Percentiles rank a stretch among this genome's conserved stretches.
Conservation (phyloP, 805 yeast species). For the Jamesozyma spencerorum region DNA sequence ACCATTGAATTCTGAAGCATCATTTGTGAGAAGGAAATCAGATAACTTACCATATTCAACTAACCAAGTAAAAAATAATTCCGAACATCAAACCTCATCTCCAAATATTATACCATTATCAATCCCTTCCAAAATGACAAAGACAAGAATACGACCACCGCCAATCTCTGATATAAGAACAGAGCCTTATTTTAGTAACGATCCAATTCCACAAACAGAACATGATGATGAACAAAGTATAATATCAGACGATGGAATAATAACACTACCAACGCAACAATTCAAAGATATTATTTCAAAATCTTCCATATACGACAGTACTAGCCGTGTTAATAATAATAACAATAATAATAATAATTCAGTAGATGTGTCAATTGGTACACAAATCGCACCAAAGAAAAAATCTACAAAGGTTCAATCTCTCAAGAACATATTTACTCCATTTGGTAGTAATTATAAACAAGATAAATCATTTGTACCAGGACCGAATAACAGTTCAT, state of each 20-base stretch:
- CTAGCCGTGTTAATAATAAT: too few species aligned
- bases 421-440: constrained; percentile 2
- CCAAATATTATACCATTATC: too few species aligned
- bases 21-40: too few species aligned
- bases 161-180: background rate
- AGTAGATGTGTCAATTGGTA: constrained; percentile 2
- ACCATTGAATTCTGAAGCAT: background rate
- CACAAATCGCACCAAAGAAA: constrained; percentile 1
- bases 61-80: too few species aligned
- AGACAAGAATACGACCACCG: constrained; percentile 1
- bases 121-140: too few species aligned
- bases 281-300: too few species aligned
- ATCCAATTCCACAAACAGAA: background rate
- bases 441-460: background rate
- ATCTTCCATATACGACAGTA: too few species aligned
- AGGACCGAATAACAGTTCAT: background rate
- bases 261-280: too few species aligned
- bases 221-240: background rate
- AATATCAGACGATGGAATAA: background rate
- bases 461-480: background rate
- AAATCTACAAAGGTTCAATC: constrained; percentile 1
- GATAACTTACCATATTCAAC: too few species aligned
- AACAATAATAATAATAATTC: background rate
- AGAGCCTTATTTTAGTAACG: background rate
- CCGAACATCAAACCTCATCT: too few species aligned